Percentiles rank a stretch among this genome's conserved stretches.
Evolutionary conservation across 2,329 filamentous ascomycete genomes (phyloP).

Genomic region (Claviceps capensis): DNA sequence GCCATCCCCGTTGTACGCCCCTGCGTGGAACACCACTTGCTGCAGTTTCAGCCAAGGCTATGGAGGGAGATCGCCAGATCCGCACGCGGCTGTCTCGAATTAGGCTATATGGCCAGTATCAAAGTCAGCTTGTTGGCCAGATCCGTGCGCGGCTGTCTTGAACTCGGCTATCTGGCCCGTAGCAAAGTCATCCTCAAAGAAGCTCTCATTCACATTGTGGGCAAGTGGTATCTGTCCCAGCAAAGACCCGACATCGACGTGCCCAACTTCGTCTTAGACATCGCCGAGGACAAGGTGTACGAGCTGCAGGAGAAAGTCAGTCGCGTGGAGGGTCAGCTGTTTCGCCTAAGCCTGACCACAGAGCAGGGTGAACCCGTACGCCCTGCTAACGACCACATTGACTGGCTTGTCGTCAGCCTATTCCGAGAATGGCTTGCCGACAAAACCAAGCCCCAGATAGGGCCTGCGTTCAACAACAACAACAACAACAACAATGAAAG

Average conservation of each 20-base stretch:
- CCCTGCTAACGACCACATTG: slow-evolving; percentile 66
- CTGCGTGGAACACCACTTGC: slow-evolving; percentile 81
- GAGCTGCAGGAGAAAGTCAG: slow-evolving; percentile 75
- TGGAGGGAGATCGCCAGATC: slow-evolving; percentile 98
- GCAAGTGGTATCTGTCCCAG: slow-evolving; percentile 82
- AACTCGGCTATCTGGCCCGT: slow-evolving; percentile 73
- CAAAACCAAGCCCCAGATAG: slow-evolving; percentile 60
- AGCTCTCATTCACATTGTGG: slow-evolving; percentile 84
- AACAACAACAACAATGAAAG: slow-evolving; percentile 1
- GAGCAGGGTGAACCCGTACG: slow-evolving; percentile 69
- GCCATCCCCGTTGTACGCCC: slow-evolving; percentile 77
- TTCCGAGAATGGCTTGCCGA: slow-evolving; percentile 92
- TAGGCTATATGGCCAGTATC: too few species aligned
- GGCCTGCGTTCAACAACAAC: slow-evolving; percentile 17
- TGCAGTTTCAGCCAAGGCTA: slow-evolving; percentile 79
- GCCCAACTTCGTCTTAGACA: slow-evolving; percentile 64
- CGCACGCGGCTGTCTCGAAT: slow-evolving; percentile 32
- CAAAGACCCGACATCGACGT: slow-evolving; percentile 62
- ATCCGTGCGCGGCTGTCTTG: slow-evolving; percentile 45
- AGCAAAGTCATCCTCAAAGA: slow-evolving; percentile 77
- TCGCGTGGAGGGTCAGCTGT: slow-evolving; percentile 68
- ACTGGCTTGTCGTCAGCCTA: slow-evolving; percentile 77
- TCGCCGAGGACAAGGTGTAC: slow-evolving; percentile 91
- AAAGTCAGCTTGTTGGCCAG: too few species aligned
- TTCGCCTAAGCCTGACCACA: slow-evolving; percentile 67